phyloP scores from a whole-genome alignment of 2,329 filamentous ascomycete genomes.

The Clonostachys sp. region DNA sequence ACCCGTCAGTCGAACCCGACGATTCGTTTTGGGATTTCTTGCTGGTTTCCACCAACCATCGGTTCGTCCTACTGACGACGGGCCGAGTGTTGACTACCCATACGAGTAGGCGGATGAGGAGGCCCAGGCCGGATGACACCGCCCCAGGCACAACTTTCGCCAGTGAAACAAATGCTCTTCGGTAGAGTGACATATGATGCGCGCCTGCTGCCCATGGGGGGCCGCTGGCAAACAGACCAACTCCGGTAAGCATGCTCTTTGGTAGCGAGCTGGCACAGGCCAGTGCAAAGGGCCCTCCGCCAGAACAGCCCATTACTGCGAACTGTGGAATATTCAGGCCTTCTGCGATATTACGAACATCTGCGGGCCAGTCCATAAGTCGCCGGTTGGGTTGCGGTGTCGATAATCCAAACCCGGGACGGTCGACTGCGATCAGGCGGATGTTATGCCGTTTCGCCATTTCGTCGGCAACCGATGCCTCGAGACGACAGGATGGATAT shows the following conservation, averaged over 20 bases:
- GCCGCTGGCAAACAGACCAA: constrained; percentile 27
- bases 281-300: constrained; percentile 28
- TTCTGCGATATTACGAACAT: constrained; percentile 21
- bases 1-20: background rate
- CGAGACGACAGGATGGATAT: constrained; percentile 32
- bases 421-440: constrained; percentile 30
- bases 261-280: constrained; percentile 18
- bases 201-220: constrained; percentile 25
- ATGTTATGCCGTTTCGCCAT: constrained; percentile 15
- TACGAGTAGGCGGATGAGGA: constrained; percentile 2
- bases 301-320: constrained; percentile 24
- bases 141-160: constrained; percentile 13
- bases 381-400: constrained; percentile 21
- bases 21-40: background rate
- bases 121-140: constrained; percentile 4
- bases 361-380: constrained; percentile 24
- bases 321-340: constrained; percentile 15
- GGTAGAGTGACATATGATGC: constrained; percentile 16
- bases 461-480: constrained; percentile 18
- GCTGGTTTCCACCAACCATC: constrained; percentile 4
- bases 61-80: constrained; percentile 9
- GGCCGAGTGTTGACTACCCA: too few species aligned
- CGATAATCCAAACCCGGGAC: constrained; percentile 35
- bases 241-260: constrained; percentile 18
- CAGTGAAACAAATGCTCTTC: constrained; percentile 10